These are phyloP conservation scores for Volvox reticuliferus DNA, from an alignment of 139 green algal genomes.

Conservation along the genomic window DNA sequence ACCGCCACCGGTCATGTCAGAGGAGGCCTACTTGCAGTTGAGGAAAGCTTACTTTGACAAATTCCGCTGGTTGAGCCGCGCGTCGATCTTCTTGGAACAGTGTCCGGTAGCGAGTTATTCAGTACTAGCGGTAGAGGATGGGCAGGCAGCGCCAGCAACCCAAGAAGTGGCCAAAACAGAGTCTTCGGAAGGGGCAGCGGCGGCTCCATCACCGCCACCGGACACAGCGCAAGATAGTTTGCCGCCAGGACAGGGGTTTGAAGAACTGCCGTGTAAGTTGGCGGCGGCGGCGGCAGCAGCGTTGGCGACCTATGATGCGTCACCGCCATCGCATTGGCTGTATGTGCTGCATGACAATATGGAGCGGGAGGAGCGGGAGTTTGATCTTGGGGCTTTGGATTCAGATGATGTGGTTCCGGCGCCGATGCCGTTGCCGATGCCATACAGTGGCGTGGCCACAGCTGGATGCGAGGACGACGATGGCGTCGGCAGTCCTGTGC, in stretches of 20 bases:
- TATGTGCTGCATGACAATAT: neutral
- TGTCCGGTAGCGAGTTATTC: neutral
- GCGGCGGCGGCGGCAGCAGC: neutral
- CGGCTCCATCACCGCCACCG: too few relatives aligned
- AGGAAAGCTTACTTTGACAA: neutral
- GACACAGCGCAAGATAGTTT: neutral
- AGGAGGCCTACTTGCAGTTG: neutral
- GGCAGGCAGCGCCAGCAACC: neutral
- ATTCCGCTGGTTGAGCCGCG: neutral
- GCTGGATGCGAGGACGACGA: conserved; percentile 1
- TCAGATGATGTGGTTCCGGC: conserved; percentile 1
- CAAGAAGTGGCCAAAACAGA: neutral
- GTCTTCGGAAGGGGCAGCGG: too few relatives aligned
- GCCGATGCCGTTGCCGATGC: neutral
- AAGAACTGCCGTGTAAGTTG: neutral
- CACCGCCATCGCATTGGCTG: neutral
- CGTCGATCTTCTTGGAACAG: neutral
- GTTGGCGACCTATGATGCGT: neutral
- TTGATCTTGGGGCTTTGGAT: neutral
- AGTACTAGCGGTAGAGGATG: neutral
- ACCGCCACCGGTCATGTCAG: neutral
- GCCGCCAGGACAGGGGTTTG: neutral
- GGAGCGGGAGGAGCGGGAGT: neutral
- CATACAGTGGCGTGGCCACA: neutral
- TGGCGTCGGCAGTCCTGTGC: neutral